phyloP scores from a whole-genome alignment of 1,139 yeast genomes.

The Geotrichum carabidarum region DNA sequence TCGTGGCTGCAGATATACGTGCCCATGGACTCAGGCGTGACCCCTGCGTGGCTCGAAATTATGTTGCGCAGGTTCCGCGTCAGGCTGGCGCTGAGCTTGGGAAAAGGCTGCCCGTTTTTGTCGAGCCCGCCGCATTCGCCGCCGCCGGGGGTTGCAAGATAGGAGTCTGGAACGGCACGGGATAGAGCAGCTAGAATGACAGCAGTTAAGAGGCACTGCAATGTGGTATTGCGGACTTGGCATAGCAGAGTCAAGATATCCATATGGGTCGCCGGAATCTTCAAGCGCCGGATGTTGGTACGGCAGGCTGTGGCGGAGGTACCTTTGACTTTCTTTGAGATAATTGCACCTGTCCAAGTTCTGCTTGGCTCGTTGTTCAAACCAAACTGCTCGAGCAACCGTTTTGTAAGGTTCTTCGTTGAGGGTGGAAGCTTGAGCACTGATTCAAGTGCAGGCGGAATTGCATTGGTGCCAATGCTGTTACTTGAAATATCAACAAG shows the following conservation, averaged over 20 bases:
- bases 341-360: background rate
- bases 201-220: slow-evolving; percentile 1
- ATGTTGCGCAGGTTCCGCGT: background rate
- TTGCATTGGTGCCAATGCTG: too few species aligned
- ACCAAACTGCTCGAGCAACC: too few species aligned
- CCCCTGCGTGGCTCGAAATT: background rate
- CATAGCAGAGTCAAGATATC: background rate
- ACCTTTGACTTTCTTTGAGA: background rate
- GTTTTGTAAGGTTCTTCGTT: too few species aligned
- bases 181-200: slow-evolving; percentile 7
- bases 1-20: background rate
- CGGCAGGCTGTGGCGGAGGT: background rate
- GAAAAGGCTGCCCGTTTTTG: background rate
- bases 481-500: background rate
- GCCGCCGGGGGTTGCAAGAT: background rate
- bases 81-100: background rate
- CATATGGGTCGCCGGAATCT: slow-evolving; percentile 1
- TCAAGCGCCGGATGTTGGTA: background rate
- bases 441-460: too few species aligned
- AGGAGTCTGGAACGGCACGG: slow-evolving; percentile 4
- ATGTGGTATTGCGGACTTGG: background rate
- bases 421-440: too few species aligned
- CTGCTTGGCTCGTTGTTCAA: too few species aligned
- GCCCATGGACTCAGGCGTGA: background rate
- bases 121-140: slow-evolving; percentile 11